These are phyloP conservation scores for Quercus cerris DNA, from an alignment of 306 rosid species.

Conservation along the genomic window DNA sequence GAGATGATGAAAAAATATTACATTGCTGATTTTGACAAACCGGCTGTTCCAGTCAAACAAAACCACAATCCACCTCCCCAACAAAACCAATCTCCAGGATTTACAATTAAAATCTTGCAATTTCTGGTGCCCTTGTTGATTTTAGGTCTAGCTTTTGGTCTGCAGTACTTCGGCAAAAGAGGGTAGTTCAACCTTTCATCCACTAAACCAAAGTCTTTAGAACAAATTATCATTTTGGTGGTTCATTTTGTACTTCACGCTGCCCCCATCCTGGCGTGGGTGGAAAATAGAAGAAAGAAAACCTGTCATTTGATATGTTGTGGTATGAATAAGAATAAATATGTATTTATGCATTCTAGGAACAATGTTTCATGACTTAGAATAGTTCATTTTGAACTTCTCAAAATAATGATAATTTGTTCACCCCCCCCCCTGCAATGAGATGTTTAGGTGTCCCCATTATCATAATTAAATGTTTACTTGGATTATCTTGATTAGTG, in stretches of 20 bases:
- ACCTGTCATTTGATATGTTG: too few relatives aligned
- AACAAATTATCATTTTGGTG: background rate
- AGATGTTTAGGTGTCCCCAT: too few relatives aligned
- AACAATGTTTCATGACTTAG: too few relatives aligned
- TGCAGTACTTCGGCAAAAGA: conserved; percentile 50
- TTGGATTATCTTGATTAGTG: too few relatives aligned
- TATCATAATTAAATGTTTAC: too few relatives aligned
- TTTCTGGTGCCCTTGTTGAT: conserved; percentile 63
- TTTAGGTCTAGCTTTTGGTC: conserved; percentile 53
- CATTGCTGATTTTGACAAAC: conserved; percentile 56
- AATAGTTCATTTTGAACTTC: too few relatives aligned
- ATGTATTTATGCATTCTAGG: too few relatives aligned
- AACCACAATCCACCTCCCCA: conserved; percentile 16
- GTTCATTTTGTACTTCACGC: background rate
- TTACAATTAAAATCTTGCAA: conserved; percentile 42
- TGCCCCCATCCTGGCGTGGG: too few relatives aligned
- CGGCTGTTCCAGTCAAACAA: conserved; percentile 44
- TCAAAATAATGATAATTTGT: too few relatives aligned
- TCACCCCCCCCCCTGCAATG: too few relatives aligned
- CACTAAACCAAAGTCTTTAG: conserved; percentile 1
- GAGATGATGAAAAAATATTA: conserved; percentile 57
- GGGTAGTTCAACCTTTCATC: conserved; percentile 22
- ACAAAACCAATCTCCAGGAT: conserved; percentile 41
- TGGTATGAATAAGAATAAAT: too few relatives aligned
- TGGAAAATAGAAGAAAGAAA: too few relatives aligned